Conservation (phyloP, 257 asterid genomes). For the Parsonsia alboflavescens region DNA sequence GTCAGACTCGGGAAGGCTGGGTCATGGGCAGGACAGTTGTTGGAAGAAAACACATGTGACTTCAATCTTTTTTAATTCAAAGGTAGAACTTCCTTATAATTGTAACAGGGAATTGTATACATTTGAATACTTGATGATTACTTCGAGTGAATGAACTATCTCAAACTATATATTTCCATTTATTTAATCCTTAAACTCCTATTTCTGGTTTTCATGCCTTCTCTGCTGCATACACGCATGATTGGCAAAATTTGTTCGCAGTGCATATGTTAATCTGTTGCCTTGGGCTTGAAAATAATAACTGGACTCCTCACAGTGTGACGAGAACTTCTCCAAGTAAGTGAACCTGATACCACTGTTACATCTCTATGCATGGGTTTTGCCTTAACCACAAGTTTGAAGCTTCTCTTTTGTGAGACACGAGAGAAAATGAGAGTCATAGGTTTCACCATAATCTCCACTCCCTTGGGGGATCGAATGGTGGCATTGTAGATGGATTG, state of each 20-base stretch:
- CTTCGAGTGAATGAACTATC: neutral
- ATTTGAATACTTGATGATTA: neutral
- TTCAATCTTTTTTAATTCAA: neutral
- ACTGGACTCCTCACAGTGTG: slow-evolving; percentile 62
- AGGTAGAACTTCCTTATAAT: neutral
- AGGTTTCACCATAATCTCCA: slow-evolving; percentile 58
- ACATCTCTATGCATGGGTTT: slow-evolving; percentile 29
- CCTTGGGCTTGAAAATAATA: slow-evolving; percentile 47
- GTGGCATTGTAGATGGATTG: slow-evolving; percentile 56
- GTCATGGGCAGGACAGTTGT: no score
- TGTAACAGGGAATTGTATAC: neutral
- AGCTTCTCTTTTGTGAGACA: slow-evolving; percentile 45
- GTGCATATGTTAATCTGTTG: slow-evolving; percentile 13
- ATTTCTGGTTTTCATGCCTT: neutral
- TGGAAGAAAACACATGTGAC: neutral
- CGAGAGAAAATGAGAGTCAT: slow-evolving; percentile 42
- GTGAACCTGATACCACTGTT: slow-evolving; percentile 52
- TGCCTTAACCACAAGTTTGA: slow-evolving; percentile 74
- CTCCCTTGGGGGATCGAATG: slow-evolving; percentile 62
- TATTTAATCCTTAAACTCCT: neutral
- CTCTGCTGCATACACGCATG: neutral
- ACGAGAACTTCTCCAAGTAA: slow-evolving; percentile 55
- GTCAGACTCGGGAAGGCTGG: no score
- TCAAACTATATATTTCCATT: neutral
- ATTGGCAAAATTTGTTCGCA: neutral